Evolutionary conservation across 495 filamentous ascomycete species (phyloP).

Genomic region (Bacidia gigantensis): DNA sequence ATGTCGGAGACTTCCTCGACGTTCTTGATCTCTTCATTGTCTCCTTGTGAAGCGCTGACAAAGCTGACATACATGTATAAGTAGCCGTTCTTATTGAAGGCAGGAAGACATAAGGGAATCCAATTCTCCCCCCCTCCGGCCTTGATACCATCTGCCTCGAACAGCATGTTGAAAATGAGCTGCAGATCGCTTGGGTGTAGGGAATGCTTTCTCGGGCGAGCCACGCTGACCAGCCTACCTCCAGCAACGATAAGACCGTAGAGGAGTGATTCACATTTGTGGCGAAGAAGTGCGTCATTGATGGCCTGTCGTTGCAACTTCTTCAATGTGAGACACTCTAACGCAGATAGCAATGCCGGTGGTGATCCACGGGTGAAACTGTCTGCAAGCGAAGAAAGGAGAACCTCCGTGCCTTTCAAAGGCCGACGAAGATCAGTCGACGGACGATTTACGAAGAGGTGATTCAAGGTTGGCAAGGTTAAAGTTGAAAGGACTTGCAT

Average conservation of each 20-base stretch:
- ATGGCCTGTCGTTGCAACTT: slow-evolving; percentile 77
- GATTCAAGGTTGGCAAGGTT: slow-evolving; percentile 75
- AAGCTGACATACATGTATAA: slow-evolving; percentile 99
- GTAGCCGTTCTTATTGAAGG: slow-evolving; percentile 95
- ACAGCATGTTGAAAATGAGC: slow-evolving; percentile 99
- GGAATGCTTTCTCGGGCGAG: slow-evolving; percentile 86
- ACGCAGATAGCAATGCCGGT: slow-evolving; percentile 70
- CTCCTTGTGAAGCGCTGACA: slow-evolving; percentile 36
- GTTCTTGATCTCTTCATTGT: slow-evolving; percentile 23
- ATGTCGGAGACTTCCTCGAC: slow-evolving; percentile 29
- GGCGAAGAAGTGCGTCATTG: slow-evolving; percentile 73
- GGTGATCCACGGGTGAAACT: slow-evolving; percentile 89
- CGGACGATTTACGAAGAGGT: slow-evolving; percentile 78
- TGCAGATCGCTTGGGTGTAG: slow-evolving; percentile 92
- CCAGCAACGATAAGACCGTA: slow-evolving; percentile 92
- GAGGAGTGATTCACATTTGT: slow-evolving; percentile 57
- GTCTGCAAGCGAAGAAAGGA: slow-evolving; percentile 84
- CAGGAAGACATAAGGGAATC: slow-evolving; percentile 91
- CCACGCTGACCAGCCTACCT: slow-evolving; percentile 85
- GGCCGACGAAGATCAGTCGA: slow-evolving; percentile 85
- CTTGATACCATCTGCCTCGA: slow-evolving; percentile 79
- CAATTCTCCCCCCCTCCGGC: slow-evolving; percentile 88
- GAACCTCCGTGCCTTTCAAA: slow-evolving; percentile 82
- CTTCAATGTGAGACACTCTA: slow-evolving; percentile 80
- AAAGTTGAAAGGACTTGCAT: slow-evolving; percentile 96